Conservation (phyloP, 495 filamentous ascomycete genomes). For the Lindgomyces ingoldianus region DNA sequence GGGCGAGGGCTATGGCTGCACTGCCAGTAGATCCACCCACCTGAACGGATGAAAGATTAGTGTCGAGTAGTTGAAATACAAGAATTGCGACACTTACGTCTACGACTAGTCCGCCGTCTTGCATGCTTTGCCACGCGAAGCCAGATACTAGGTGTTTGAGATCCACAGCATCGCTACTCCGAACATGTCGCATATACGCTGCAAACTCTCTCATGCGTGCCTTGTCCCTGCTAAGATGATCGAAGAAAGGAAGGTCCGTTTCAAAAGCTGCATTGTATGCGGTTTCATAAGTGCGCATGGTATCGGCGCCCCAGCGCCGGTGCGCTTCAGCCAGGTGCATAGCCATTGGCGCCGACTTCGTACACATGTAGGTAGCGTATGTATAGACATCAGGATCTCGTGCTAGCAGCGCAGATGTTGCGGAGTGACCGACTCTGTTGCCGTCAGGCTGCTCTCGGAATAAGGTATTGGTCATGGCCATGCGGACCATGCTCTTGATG, state of each 20-base stretch:
- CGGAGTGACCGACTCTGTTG: slow-evolving; percentile 1
- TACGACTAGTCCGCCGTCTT: slow-evolving; percentile 1
- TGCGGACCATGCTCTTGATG: slow-evolving; percentile 1
- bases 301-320: neutral
- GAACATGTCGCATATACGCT: slow-evolving; percentile 9
- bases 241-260: slow-evolving; percentile 15
- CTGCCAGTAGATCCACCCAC: slow-evolving; percentile 48
- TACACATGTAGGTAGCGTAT: slow-evolving; percentile 1
- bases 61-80: too few species aligned
- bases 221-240: slow-evolving; percentile 1
- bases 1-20: slow-evolving; percentile 42
- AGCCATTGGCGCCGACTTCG: slow-evolving; percentile 1
- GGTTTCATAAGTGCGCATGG: neutral
- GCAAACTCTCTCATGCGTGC: slow-evolving; percentile 3
- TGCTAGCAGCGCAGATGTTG: slow-evolving; percentile 10
- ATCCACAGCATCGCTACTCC: slow-evolving; percentile 5
- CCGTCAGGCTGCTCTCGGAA: slow-evolving; percentile 7
- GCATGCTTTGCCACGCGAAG: slow-evolving; percentile 3
- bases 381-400: neutral
- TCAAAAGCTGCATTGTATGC: slow-evolving; percentile 17
- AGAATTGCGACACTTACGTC: too few species aligned
- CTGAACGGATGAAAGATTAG: neutral
- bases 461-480: slow-evolving; percentile 11
- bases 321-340: neutral
- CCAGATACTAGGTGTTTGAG: neutral